Evolutionary conservation across 1,284 basidiomycete genomes (phyloP).

Genomic region (Cronartium ribicola): DNA sequence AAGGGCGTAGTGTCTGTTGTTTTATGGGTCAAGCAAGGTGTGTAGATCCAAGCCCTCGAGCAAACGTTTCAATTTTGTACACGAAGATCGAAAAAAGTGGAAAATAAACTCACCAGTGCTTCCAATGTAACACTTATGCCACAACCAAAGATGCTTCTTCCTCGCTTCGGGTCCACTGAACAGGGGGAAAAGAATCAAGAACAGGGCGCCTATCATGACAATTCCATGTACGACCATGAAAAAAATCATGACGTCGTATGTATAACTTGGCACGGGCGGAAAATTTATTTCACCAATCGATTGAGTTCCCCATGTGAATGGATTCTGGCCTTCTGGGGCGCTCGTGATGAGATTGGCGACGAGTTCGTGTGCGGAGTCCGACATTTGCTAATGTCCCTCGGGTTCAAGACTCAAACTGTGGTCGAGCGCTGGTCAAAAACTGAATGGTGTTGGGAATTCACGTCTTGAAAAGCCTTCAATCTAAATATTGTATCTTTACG

Average conservation of each 20-base stretch:
- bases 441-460: no score
- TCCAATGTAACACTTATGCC: slow-evolving; percentile 6
- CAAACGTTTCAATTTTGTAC: no score
- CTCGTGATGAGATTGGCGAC: not conserved
- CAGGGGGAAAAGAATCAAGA: not conserved
- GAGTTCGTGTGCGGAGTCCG: no score
- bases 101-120: not conserved
- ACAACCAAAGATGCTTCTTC: slow-evolving; percentile 4
- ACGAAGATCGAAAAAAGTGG: no score
- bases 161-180: not conserved
- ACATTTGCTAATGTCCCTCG: no score
- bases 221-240: slow-evolving; percentile 1
- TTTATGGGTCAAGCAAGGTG: not conserved
- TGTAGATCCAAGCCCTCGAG: no score
- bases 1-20: slow-evolving; percentile 3
- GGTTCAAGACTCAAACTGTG: no score
- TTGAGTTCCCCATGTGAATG: not conserved
- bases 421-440: no score
- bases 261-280: not conserved
- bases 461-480: no score
- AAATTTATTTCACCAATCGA: not conserved
- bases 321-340: not conserved
- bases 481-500: no score
- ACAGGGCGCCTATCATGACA: not conserved
- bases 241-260: not conserved